Base-by-base conservation (phyloP, 1,139 yeast genomes). In the Magnusiomyces paraingens region DNA sequence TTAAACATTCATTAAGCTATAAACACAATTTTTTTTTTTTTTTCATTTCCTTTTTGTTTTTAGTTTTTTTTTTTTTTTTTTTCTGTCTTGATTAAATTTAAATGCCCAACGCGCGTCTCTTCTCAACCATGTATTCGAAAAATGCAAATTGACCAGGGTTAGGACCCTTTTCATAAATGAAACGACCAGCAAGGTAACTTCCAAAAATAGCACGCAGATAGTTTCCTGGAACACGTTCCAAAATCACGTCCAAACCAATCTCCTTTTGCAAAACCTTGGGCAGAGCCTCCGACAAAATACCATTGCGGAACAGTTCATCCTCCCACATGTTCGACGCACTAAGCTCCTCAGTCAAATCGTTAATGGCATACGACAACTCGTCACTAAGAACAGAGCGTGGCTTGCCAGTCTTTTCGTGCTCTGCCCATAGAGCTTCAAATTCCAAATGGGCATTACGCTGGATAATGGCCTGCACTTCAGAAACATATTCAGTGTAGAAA, bases 131-230 rank as follows among this genome's bases (percentile, higher is more conserved):
- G 66, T 77, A 86, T 69, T 86, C 94, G 70, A 87, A 83, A 71
- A 88, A 87, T 55, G 95, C 94, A 60, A 78, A 78, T 53, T 93
- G 95, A 67, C 85, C 85, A 45, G 90, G 81, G 63, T 81, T 89
- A 61, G 85, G 80, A 53, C 98, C 97, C 67, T 84, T 79, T 51
- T 88, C 80, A 72, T 93, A 93, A 58, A 93, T 95, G 71, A 87
- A 93, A 55, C 86, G 79, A 46, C 96, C 88, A 15, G 96, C 94
- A 64, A 93, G 78, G 67, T 83, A 86, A 47, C 96, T 87, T 52
- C 97, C 96, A 68, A 93, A 87, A 61, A 93, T 81, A 12, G 97
- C 96, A 67, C 83, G 84, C 67, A 91, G 77, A 70, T 93, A 93
- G 57, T 94, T 80, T 58, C 80, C 89, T 17, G 99, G 99, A 52